A percentile compares a stretch with the other conserved stretches of the same genome.
phyloP scores from a whole-genome alignment of 2,329 filamentous ascomycete species.

The Botrytis deweyae region DNA sequence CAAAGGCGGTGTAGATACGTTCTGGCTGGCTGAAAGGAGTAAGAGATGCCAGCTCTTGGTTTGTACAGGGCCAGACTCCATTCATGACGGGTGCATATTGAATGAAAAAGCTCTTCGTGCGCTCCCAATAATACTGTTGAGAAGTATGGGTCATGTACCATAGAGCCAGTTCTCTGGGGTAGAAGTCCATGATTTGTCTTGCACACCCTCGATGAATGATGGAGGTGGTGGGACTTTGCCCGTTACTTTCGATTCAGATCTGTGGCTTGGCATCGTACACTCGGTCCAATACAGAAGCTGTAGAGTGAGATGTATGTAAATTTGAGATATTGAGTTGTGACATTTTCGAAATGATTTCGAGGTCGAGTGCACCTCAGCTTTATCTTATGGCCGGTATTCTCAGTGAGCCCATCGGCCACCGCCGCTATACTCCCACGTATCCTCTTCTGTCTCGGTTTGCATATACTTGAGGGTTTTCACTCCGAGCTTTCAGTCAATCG shows the following conservation, averaged over 20 bases:
- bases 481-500: not conserved
- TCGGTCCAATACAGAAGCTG: no score
- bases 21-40: slow-evolving; percentile 13
- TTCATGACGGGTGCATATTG: slow-evolving; percentile 17
- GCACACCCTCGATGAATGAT: not conserved
- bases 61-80: slow-evolving; percentile 12
- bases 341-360: not conserved
- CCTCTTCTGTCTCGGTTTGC: not conserved
- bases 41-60: slow-evolving; percentile 13
- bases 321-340: not conserved
- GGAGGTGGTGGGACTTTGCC: not conserved
- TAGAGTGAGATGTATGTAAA: no score
- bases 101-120: slow-evolving; percentile 16
- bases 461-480: not conserved
- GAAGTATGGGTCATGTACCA: slow-evolving; percentile 15
- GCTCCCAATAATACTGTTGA: slow-evolving; percentile 17
- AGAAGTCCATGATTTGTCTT: slow-evolving; percentile 12
- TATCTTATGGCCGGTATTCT: slow-evolving; percentile 2
- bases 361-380: not conserved
- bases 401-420: not conserved
- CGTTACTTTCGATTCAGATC: not conserved
- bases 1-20: slow-evolving; percentile 15
- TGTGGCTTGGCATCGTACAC: not conserved
- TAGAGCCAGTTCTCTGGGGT: slow-evolving; percentile 16
- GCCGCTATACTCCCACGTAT: not conserved